Evolutionary conservation across 2,329 filamentous ascomycete genomes (phyloP), one percentile per base, ranked within the genome.

Genomic region (Ambrosiella xylebori): DNA sequence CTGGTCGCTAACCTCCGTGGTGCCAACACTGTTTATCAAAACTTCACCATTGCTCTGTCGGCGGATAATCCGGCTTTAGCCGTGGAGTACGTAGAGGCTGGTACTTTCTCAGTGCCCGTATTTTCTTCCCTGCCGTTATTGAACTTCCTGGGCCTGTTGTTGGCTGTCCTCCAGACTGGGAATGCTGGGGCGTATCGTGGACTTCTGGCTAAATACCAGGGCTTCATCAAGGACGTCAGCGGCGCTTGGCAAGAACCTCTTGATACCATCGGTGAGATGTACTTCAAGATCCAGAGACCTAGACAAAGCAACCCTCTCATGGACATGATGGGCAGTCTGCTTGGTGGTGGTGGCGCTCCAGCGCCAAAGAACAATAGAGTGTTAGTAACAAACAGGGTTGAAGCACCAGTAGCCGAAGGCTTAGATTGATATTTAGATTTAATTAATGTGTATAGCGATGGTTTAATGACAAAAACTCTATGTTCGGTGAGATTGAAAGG

Each of bases 241-340:
- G 76, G 77, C 11, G 41, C 49, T 13, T 97, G 91, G 91, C 80
- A 82, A 39, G 89, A 88, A 67, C 78, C 88, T 27, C 73, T 98
- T 61, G 85, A 89, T 64, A 83, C 88, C 69, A 84, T 98, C 65
- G 91, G 86, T 54, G 91, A 98, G 73, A 90, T 95, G 81, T 98
- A 97, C 74, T 98, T 98, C 72, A 83, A 83, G 40, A 94, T 98
- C 68, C 80, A 83, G 73, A 84, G 89, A 67, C 91, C 90, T 52
- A 79, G 85, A 65, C 88, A 95, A 73, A 86, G 84, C 63, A 97
- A 97, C 69, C 90, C 90, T 2, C 74, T 98, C 69, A 81, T 97
- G 71, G 93, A 98, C 68, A 97, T 98, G 90, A 94, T 98, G 86
- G 90, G 89, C 53, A 90, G 82, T 62, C 81, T 98, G 76, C 86